phyloP scores from a whole-genome alignment of 177 flowering plant species.

The Vitis hybrid region DNA sequence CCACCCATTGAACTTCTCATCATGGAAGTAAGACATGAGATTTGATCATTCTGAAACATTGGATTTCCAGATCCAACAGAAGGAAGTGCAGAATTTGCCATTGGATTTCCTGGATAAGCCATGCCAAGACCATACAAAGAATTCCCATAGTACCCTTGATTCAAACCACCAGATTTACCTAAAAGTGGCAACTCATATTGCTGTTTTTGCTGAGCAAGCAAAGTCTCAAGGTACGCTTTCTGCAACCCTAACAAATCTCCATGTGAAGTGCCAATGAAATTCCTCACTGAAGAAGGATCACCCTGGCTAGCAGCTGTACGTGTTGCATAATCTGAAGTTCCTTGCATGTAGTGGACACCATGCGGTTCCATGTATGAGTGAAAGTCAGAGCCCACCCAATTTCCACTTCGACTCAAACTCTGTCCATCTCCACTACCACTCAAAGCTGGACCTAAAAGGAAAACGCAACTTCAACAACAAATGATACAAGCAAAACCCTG shows the following conservation, averaged over 20 bases:
- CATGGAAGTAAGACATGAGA: constrained; percentile 36
- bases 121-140: constrained; percentile 43
- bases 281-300: constrained; percentile 33
- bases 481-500: not conserved
- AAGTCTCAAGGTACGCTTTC: constrained; percentile 54
- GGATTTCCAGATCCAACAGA: constrained; percentile 40
- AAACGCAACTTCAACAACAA: constrained; percentile 7
- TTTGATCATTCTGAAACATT: constrained; percentile 36
- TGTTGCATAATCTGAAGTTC: constrained; percentile 36
- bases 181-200: constrained; percentile 39
- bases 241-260: constrained; percentile 51
- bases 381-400: constrained; percentile 28
- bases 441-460: constrained; percentile 23
- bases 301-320: constrained; percentile 23
- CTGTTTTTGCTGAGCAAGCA: constrained; percentile 67
- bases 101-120: constrained; percentile 38
- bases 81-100: constrained; percentile 32
- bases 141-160: constrained; percentile 41
- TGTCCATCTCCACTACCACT: constrained; percentile 21
- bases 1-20: constrained; percentile 42
- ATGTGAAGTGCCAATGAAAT: constrained; percentile 29
- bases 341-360: constrained; percentile 38
- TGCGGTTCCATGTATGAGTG: constrained; percentile 39
- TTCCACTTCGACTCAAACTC: constrained; percentile 27
- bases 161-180: constrained; percentile 38